Evolutionary conservation across 176 grass and related monocot genomes (phyloP).

Genomic region (Echinochloa phyllopogon): DNA sequence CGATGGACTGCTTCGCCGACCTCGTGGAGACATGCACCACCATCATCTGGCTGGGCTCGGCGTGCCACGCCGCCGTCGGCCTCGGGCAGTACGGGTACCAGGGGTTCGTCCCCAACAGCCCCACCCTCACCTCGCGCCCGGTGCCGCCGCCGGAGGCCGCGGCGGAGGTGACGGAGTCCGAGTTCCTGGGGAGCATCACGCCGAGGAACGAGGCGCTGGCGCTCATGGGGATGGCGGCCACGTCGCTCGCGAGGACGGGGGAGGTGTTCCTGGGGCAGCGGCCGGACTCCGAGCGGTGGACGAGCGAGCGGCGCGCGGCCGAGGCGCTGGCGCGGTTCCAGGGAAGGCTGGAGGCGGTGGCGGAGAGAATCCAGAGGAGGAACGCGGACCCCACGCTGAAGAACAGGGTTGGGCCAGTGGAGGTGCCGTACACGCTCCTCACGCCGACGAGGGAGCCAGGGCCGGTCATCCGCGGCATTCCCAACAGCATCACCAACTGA

Average conservation of each 20-base stretch:
- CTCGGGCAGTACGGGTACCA: conserved; percentile 55
- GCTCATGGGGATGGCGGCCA: conserved; percentile 44
- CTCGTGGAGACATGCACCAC: conserved; percentile 44
- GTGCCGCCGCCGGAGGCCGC: conserved; percentile 51
- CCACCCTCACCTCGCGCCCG: conserved; percentile 32
- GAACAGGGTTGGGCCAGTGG: conserved; percentile 50
- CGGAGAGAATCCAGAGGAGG: conserved; percentile 41
- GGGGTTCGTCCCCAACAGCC: conserved; percentile 49
- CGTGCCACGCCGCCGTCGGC: conserved; percentile 59
- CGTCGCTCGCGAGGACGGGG: conserved; percentile 38
- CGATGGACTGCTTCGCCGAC: conserved; percentile 31
- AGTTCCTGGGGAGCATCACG: conserved; percentile 47
- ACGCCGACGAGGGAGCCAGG: conserved; percentile 51
- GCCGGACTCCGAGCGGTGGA: conserved; percentile 45
- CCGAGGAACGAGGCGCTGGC: conserved; percentile 44
- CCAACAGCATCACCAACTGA: conserved; percentile 67
- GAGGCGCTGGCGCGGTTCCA: conserved; percentile 50
- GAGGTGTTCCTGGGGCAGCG: conserved; percentile 58
- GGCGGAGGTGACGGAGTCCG: conserved; percentile 33
- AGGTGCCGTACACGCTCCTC: conserved; percentile 59
- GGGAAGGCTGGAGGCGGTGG: conserved; percentile 45
- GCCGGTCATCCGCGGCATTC: conserved; percentile 47
- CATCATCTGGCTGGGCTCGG: conserved; percentile 53
- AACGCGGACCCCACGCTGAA: conserved; percentile 40
- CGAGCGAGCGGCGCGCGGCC: conserved; percentile 17